Evolutionary conservation across 2,329 filamentous ascomycete genomes (phyloP).

Genomic region (Aspergillus pseudotamarii): DNA sequence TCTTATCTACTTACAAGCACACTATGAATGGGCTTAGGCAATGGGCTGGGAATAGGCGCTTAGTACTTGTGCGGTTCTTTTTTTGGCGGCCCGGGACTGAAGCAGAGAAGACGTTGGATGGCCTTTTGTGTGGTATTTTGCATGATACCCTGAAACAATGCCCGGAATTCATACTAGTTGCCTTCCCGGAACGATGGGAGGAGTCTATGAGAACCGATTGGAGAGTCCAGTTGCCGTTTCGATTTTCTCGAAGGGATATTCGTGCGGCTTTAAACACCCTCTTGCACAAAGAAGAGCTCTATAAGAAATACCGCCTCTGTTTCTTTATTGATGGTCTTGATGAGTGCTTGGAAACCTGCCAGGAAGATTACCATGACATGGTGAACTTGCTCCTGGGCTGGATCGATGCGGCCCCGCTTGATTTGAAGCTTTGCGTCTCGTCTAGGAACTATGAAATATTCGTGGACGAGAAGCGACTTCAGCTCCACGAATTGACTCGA

Average conservation of each 20-base stretch:
- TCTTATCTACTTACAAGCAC: constrained; percentile 33
- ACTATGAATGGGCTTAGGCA: constrained; percentile 30
- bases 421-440: background rate
- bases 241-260: background rate
- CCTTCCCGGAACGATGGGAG: constrained; percentile 18
- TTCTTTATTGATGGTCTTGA: constrained; percentile 26
- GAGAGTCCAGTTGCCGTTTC: background rate
- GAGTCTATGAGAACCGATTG: constrained; percentile 2
- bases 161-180: constrained; percentile 32
- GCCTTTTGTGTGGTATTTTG: constrained; percentile 42
- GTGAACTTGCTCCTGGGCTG: background rate
- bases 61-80: constrained; percentile 42
- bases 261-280: background rate
- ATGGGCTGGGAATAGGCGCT: constrained; percentile 37
- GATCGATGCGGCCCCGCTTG: background rate
- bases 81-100: constrained; percentile 46
- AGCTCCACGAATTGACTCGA: background rate
- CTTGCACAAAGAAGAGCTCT: background rate
- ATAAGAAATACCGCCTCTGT: constrained; percentile 14
- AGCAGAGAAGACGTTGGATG: constrained; percentile 46
- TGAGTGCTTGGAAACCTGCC: constrained; percentile 14
- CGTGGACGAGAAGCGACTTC: background rate
- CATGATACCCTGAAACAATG: constrained; percentile 37
- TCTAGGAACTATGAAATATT: background rate
- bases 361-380: constrained; percentile 14